Percentiles rank a stretch among this genome's conserved stretches.
Conservation (phyloP, 192 early-diverging fungal genomes). For the Lunasporangiospora selenospora region DNA sequence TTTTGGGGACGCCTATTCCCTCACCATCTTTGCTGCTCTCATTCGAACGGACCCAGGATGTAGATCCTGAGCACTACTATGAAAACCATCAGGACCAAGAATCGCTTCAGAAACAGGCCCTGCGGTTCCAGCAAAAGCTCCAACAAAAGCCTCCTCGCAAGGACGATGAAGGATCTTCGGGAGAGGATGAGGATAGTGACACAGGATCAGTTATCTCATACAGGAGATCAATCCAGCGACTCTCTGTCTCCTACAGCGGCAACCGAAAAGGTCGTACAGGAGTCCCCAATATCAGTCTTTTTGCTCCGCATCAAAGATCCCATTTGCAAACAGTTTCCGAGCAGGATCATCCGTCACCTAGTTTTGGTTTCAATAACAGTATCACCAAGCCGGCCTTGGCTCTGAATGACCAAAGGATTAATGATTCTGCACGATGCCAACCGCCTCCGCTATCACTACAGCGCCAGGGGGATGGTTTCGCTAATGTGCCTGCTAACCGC, state of each 20-base stretch:
- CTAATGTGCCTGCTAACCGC: no score
- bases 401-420: no score
- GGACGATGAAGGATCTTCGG: conserved; percentile 21
- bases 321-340: no score
- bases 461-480: no score
- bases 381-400: no score
- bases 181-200: conserved; percentile 33
- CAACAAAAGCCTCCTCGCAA: conserved; percentile 31
- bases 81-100: conserved; percentile 13
- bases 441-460: no score
- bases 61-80: conserved; percentile 1
- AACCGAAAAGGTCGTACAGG: conserved; percentile 29
- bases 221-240: conserved; percentile 26
- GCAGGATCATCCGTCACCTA: no score
- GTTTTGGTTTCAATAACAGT: no score
- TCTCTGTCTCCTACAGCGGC: conserved; percentile 39
- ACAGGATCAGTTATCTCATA: conserved; percentile 32
- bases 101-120: conserved; percentile 10
- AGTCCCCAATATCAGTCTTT: conserved; percentile 32
- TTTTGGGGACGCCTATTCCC: conserved; percentile 17
- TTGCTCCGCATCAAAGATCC: conserved; percentile 21
- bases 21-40: conserved; percentile 20
- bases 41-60: conserved; percentile 15
- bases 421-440: no score
- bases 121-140: conserved; percentile 28